A percentile compares a stretch with the other conserved stretches of the same genome.
These are phyloP conservation scores for Dicorynia guianensis DNA, from an alignment of 306 rosid genomes.

Conservation along the genomic window DNA sequence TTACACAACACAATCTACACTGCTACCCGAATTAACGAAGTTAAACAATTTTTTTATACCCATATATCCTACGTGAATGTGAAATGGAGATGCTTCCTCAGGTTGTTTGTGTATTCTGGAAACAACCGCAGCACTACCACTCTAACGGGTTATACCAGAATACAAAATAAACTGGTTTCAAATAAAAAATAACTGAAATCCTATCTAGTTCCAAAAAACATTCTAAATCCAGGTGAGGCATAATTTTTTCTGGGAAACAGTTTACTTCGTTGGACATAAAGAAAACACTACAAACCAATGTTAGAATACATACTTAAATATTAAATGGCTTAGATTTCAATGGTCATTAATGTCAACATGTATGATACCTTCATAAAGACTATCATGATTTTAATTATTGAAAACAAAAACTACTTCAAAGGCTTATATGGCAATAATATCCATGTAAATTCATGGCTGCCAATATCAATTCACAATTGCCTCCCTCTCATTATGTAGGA, in stretches of 20 bases:
- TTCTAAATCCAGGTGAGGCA: too few species aligned
- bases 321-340: neutral
- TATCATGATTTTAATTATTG: conserved; percentile 6
- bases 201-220: too few species aligned
- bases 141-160: too few species aligned
- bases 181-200: too few species aligned
- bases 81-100: too few species aligned
- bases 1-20: neutral
- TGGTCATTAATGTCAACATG: conserved; percentile 5
- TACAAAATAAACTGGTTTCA: too few species aligned
- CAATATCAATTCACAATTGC: neutral
- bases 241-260: neutral
- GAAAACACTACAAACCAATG: neutral
- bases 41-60: neutral
- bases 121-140: too few species aligned
- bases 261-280: neutral
- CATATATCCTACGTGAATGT: too few species aligned
- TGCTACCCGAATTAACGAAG: neutral
- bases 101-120: too few species aligned
- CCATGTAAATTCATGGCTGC: neutral
- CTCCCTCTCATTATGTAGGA: conserved; percentile 12
- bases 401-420: neutral
- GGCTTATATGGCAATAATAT: neutral
- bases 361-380: conserved; percentile 18
- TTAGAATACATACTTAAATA: neutral